These are phyloP conservation scores for Tolypocladium ovalisporum DNA, from an alignment of 2,329 filamentous ascomycete genomes.

Conservation along the genomic window DNA sequence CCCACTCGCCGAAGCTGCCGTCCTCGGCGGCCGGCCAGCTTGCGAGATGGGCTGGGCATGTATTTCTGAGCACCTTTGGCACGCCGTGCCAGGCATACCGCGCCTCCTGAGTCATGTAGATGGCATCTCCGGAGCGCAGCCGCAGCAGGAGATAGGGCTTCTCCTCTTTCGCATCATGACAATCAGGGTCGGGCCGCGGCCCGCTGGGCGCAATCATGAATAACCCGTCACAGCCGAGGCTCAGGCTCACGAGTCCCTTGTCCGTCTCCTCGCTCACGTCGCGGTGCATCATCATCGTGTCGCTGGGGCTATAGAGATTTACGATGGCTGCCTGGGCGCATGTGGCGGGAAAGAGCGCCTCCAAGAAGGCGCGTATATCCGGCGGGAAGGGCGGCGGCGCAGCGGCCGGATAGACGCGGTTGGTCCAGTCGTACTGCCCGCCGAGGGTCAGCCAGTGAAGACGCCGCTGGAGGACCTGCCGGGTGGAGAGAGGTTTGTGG, in stretches of 20 bases:
- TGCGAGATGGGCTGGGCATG: constrained; percentile 64
- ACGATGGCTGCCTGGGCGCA: constrained; percentile 82
- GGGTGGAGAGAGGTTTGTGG: constrained; percentile 64
- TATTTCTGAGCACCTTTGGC: constrained; percentile 69
- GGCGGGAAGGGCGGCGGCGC: constrained; percentile 60
- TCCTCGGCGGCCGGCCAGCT: constrained; percentile 57
- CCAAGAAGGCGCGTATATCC: constrained; percentile 60
- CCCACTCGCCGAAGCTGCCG: constrained; percentile 56
- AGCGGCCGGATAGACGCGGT: constrained; percentile 66
- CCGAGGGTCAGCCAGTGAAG: constrained; percentile 92
- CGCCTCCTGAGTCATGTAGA: constrained; percentile 76
- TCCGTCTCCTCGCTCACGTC: constrained; percentile 84
- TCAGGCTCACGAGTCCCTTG: constrained; percentile 71
- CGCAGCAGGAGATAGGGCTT: constrained; percentile 50
- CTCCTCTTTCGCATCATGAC: constrained; percentile 6
- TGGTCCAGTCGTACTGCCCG: constrained; percentile 94
- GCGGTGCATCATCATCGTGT: constrained; percentile 85
- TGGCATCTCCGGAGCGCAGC: constrained; percentile 73
- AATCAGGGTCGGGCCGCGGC: not conserved
- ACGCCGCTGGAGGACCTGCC: constrained; percentile 64
- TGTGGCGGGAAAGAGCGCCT: constrained; percentile 64
- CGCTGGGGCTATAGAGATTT: constrained; percentile 83
- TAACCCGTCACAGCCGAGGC: constrained; percentile 79
- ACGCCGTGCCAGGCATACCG: constrained; percentile 94
- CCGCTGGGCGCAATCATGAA: constrained; percentile 68